Evolutionary conservation across 345 rosid species (phyloP), one percentile per base, ranked within the genome.

Genomic region (Salix dunnii): DNA sequence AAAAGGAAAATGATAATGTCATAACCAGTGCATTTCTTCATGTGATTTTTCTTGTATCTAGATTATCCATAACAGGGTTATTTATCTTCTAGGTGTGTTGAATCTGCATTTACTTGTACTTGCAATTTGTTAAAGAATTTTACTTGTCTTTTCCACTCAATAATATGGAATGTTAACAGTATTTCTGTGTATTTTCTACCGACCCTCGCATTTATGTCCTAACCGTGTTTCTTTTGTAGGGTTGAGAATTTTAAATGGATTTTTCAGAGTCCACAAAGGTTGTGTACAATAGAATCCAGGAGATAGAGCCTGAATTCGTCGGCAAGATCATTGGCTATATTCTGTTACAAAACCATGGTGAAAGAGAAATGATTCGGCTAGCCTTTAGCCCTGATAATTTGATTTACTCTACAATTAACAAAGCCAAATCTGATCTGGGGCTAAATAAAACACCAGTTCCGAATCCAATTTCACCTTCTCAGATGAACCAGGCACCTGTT

Each of bases 281-380:
- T 61, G 97, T 93, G 21, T 94, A 91, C 86, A 76, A 79, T 33
- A 89, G 98, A 85, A 93, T 96, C 81, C 94, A 91, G 73, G 80
- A 89, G 83, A 78, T 90, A 30, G 99, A 96, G 75, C 99, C 97
- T 8, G 98, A 96, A 67, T 85, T 87, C 70, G 97, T 90, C 25
- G 82, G 92, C 14, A 93, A 88, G 87, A 96, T 96, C 72, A 87
- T 95, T 10, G 98, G 96, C 5, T 96, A 90, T 76, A 89, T 93
- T 64, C 82, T 92, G 23, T 82, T 91, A 80, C 97, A 91, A 83
- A 92, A 90, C 35, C 87, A 95, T 20, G 84, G 91, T 0, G 92
- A 93, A 31, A 84, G 84, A 0, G 94, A 96, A 71, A 96, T 96
- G 98, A 91, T 93, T 72, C 89, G 99, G 42, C 80, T 93, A 12